Evolutionary conservation across 2,329 filamentous ascomycete genomes (phyloP), one percentile per base, ranked within the genome.

Genomic region (Penicillium sp.): DNA sequence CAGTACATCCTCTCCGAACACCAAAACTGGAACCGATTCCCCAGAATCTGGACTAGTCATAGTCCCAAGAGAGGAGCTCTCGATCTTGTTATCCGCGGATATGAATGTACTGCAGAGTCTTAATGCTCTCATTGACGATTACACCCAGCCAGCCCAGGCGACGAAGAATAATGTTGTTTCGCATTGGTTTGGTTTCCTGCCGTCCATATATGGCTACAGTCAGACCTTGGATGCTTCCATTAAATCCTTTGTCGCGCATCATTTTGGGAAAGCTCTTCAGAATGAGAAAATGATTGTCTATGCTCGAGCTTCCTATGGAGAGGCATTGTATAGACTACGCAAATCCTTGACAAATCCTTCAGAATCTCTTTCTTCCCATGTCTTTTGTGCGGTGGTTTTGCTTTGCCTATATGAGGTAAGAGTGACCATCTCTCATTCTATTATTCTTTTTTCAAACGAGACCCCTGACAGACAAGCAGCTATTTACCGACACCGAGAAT

Each of bases 371-470:
- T 68, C 67, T 8, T 60, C 67, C 0, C 60, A 70, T 24, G 39
- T 68, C 5, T 64, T 69, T 28, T 69, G 67, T 49, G 62, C 66
- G 3, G 67, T 69, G 13, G 51, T 70, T 29, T n/a, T 70, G n/a
- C 48, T 66, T 10, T 70, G 67, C 49, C 33, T 67, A 23, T 70
- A 69, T 33, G 67, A 70, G 56, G 67, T 69, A 55, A 52, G 59
- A 40, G 0, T 14, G 26, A 8, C 46, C 1, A 10, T 9, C 7
- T 10, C 14, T 8, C 3, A 13, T 40, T 24, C 5, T n/a, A n/a
- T 14, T 24, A 6, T 45, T 34, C 6, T n/a, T 33, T 8, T 5
- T 5, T 31, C n/a, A 9, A n/a, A 16, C 5, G 24, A 18, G 18
- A 14, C 16, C 11, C 8, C 34, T 49, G 21, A 39, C 23, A 16